Base-by-base conservation (phyloP, 1,139 yeast species). In the Kazachstania sp. region DNA sequence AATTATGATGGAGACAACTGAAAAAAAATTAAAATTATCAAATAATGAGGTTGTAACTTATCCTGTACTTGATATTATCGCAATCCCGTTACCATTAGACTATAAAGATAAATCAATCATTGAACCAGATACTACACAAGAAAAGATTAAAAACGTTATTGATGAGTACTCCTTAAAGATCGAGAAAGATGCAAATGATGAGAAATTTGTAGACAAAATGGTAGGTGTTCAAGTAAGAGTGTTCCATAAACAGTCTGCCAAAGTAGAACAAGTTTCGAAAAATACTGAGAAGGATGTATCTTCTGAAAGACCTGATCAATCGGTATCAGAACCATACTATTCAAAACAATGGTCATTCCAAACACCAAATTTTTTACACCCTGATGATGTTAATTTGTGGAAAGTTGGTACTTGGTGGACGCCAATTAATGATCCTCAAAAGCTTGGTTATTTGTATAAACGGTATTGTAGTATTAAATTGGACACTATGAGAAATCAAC, bases 11-110 rank as follows among this genome's bases (percentile, higher is more conserved):
- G 56, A 59, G 37, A 55, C 65, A 1, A 53, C 48, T 31, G 43
- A 35, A n/a, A 37, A 16, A 20, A 50, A 49, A 18, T 37, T 30
- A 18, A 44, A 8, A 51, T 53, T 19, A 52, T 50, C 46, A 51
- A 63, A 49, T 6, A 51, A 54, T 3, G 44, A 49, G 2, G 51
- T 43, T 39, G 54, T 55, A 28, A 50, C 46, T 15, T 43, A 36
- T 11, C 60, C 70, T 0, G 55, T 55, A 4, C 38, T 68, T n/a
- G 54, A 55, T 39, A 59, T 65, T 7, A 49, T 66, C 20, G 68
- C 58, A 1, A 49, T 60, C 9, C 64, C 63, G 15, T 47, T 67
- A 9, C 51, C 57, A n/a, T 44, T 44, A 4, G 55, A 56, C 28
- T 61, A 55, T 37, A 51, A 51, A 13, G 58, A 54, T 39, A 45